These are phyloP conservation scores for Calcarisporium arbuscula DNA, from an alignment of 2,329 filamentous ascomycete genomes.

Conservation along the genomic window DNA sequence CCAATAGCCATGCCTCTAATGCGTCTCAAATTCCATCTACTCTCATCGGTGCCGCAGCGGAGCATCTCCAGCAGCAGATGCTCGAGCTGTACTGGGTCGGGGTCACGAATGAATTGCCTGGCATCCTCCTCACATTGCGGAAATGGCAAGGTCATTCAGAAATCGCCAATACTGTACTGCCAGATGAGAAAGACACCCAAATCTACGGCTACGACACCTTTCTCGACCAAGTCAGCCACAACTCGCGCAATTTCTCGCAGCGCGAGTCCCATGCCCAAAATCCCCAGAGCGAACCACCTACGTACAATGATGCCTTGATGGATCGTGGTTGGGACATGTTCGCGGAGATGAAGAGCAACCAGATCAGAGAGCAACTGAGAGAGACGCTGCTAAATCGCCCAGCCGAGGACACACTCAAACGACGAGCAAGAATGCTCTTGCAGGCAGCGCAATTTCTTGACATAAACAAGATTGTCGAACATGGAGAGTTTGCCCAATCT, in stretches of 20 bases:
- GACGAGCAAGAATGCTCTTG: slow-evolving; percentile 22
- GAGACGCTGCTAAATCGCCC: slow-evolving; percentile 4
- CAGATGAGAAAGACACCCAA: slow-evolving; percentile 20
- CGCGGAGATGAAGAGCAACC: slow-evolving; percentile 16
- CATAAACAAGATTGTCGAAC: slow-evolving; percentile 31
- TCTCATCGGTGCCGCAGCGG: slow-evolving; percentile 4
- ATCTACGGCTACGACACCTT: slow-evolving; percentile 34
- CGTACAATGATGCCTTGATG: slow-evolving; percentile 16
- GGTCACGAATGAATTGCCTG: slow-evolving; percentile 25
- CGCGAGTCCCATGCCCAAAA: no score
- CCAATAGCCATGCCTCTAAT: slow-evolving; percentile 7
- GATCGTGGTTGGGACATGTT: slow-evolving; percentile 16
- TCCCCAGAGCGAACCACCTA: slow-evolving; percentile 7
- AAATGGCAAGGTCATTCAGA: slow-evolving; percentile 22
- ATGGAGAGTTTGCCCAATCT: slow-evolving; percentile 18
- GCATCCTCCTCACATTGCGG: slow-evolving; percentile 26
- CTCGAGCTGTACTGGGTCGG: slow-evolving; percentile 29
- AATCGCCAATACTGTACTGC: slow-evolving; percentile 9
- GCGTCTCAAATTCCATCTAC: slow-evolving; percentile 3
- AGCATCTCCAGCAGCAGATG: slow-evolving; percentile 6
- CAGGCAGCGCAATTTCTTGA: slow-evolving; percentile 28
- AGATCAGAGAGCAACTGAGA: slow-evolving; percentile 9
- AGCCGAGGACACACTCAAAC: slow-evolving; percentile 6
- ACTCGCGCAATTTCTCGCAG: slow-evolving; percentile 20
- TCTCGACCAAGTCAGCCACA: slow-evolving; percentile 27